phyloP scores from a whole-genome alignment of 139 green algal species.

The Chlamydomonas incerta region DNA sequence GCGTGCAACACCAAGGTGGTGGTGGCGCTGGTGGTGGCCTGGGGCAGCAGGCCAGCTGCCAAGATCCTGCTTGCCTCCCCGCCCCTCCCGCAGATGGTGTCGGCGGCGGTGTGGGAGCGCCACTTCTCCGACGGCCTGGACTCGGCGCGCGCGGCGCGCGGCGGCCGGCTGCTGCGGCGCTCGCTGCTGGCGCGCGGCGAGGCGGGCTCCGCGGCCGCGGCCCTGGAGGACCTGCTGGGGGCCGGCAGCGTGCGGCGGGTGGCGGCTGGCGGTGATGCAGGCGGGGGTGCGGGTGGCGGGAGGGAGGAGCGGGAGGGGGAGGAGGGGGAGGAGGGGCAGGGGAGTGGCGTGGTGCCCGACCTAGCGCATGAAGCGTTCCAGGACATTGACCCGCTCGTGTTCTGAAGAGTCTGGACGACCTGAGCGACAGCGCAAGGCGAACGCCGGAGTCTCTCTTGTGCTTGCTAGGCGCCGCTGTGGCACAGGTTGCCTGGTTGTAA shows the following conservation, averaged over 20 bases:
- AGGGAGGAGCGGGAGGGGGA: not conserved
- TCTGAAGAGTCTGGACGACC: too few relatives aligned
- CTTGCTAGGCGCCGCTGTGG: not conserved
- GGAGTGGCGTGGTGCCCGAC: constrained; percentile 4
- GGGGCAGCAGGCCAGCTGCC: too few relatives aligned
- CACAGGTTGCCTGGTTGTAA: too few relatives aligned
- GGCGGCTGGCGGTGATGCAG: not conserved
- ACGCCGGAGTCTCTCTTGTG: too few relatives aligned
- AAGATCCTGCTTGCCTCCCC: too few relatives aligned
- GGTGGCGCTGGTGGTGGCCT: too few relatives aligned
- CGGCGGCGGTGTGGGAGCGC: constrained; percentile 27
- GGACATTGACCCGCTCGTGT: constrained; percentile 2
- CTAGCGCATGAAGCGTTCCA: constrained; percentile 23
- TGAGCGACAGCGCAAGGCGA: too few relatives aligned
- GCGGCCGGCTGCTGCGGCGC: constrained; percentile 13
- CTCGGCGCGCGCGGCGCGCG: not conserved
- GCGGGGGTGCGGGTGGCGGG: not conserved
- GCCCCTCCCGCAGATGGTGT: not conserved
- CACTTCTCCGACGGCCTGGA: not conserved
- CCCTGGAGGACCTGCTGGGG: constrained; percentile 33
- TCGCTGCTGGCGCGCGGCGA: constrained; percentile 10
- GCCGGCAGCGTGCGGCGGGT: constrained; percentile 10
- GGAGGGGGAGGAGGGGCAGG: too few relatives aligned
- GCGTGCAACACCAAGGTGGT: too few relatives aligned
- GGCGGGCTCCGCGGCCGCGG: not conserved